Conservation (phyloP, 306 rosid genomes). For the Cucurbita maxima region DNA sequence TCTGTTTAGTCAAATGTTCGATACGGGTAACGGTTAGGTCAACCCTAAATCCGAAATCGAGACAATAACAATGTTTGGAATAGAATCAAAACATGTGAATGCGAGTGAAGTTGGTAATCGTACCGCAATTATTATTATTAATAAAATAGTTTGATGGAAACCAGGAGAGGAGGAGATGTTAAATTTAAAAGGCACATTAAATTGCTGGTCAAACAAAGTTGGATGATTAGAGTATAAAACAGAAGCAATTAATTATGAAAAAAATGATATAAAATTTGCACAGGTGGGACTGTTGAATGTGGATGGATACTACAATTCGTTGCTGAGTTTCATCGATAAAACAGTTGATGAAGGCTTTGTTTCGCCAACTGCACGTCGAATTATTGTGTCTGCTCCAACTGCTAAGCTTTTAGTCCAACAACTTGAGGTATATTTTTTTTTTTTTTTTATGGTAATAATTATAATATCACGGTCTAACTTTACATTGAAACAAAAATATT, state of each 20-base stretch:
- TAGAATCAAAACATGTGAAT: conserved; percentile 50
- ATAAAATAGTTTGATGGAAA: neutral
- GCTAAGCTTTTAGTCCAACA: conserved; percentile 69
- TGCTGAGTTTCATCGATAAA: conserved; percentile 78
- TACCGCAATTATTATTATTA: neutral
- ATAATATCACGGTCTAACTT: no score
- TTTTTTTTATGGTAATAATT: neutral
- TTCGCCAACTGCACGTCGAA: conserved; percentile 91
- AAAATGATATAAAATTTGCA: conserved; percentile 9
- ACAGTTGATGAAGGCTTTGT: conserved; percentile 99
- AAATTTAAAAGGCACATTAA: neutral
- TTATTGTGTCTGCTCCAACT: conserved; percentile 92
- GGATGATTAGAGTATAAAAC: neutral
- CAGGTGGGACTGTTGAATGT: conserved; percentile 98
- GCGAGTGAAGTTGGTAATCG: neutral
- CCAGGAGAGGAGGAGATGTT: no score
- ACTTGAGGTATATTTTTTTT: conserved; percentile 50
- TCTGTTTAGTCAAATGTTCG: neutral
- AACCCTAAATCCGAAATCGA: neutral
- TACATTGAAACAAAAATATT: no score
- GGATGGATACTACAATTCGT: conserved; percentile 88
- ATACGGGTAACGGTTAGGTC: neutral
- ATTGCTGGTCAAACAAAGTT: neutral
- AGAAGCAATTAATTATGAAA: neutral
- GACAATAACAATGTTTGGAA: neutral